phyloP scores from a whole-genome alignment of 1,139 yeast species.

The Hanseniaspora gamundiae region DNA sequence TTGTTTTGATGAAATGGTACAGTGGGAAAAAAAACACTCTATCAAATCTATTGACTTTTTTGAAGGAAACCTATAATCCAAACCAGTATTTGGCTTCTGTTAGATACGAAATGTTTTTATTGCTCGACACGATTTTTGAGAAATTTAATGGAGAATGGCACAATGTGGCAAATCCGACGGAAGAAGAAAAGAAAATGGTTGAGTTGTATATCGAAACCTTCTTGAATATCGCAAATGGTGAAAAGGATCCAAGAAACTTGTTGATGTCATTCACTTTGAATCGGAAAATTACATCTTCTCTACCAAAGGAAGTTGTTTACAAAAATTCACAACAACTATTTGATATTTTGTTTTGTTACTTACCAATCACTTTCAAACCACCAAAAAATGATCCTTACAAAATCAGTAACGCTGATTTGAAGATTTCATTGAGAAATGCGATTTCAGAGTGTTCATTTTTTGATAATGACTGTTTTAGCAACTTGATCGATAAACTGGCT shows the following conservation, averaged over 20 bases:
- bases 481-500: conserved; percentile 69
- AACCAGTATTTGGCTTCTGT: conserved; percentile 52
- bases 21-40: conserved; percentile 19
- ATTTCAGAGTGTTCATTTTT: conserved; percentile 53
- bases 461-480: conserved; percentile 66
- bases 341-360: conserved; percentile 86
- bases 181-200: conserved; percentile 9
- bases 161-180: conserved; percentile 11
- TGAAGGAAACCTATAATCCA: conserved; percentile 44
- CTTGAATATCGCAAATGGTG: conserved; percentile 65
- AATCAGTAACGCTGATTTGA: conserved; percentile 64
- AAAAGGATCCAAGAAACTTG: conserved; percentile 86
- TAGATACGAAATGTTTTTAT: conserved; percentile 46
- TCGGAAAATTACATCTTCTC: conserved; percentile 32
- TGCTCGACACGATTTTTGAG: conserved; percentile 31
- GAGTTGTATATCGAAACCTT: conserved; percentile 40
- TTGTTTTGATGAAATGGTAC: conserved; percentile 33
- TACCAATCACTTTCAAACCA: conserved; percentile 91
- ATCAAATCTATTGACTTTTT: conserved; percentile 28
- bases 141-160: conserved; percentile 14
- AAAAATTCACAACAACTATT: conserved; percentile 50
- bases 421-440: conserved; percentile 41
- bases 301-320: conserved; percentile 28
- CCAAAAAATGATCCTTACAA: conserved; percentile 86
- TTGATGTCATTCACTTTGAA: conserved; percentile 57